A percentile compares a stretch with the other conserved stretches of the same genome.
These are phyloP conservation scores for Dalbergia cochinchinensis DNA, from an alignment of 306 rosid genomes.

Conservation along the genomic window DNA sequence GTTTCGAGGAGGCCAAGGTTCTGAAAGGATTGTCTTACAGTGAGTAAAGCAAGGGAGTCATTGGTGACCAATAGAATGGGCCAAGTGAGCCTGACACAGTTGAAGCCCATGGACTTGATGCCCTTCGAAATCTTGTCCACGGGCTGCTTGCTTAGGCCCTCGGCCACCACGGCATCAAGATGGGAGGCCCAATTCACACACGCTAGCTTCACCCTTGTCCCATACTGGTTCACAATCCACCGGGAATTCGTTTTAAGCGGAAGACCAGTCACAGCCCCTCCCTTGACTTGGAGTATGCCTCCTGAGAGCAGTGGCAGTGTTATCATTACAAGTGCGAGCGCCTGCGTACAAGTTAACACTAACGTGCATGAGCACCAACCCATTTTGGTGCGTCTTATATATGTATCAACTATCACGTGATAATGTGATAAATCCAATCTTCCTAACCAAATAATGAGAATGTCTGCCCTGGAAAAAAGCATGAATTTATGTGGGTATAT, in stretches of 20 bases:
- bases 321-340: neutral
- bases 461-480: no score
- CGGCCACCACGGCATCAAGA: conserved; percentile 77
- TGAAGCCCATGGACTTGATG: conserved; percentile 74
- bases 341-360: neutral
- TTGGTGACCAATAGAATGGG: conserved; percentile 67
- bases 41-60: conserved; percentile 64
- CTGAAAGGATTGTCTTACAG: conserved; percentile 78
- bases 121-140: conserved; percentile 62
- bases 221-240: conserved; percentile 75
- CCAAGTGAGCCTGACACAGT: conserved; percentile 96
- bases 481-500: no score
- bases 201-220: conserved; percentile 78
- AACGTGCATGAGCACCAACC: neutral
- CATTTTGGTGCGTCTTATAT: conserved; percentile 6
- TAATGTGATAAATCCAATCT: no score
- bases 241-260: conserved; percentile 72
- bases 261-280: conserved; percentile 31
- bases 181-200: conserved; percentile 93
- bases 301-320: conserved; percentile 9
- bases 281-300: neutral
- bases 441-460: no score
- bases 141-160: conserved; percentile 86
- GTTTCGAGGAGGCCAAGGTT: conserved; percentile 52
- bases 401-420: no score